A percentile compares a stretch with the other conserved stretches of the same genome.
phyloP scores from a whole-genome alignment of 495 filamentous ascomycete species.

The Geoglossum glabrum region DNA sequence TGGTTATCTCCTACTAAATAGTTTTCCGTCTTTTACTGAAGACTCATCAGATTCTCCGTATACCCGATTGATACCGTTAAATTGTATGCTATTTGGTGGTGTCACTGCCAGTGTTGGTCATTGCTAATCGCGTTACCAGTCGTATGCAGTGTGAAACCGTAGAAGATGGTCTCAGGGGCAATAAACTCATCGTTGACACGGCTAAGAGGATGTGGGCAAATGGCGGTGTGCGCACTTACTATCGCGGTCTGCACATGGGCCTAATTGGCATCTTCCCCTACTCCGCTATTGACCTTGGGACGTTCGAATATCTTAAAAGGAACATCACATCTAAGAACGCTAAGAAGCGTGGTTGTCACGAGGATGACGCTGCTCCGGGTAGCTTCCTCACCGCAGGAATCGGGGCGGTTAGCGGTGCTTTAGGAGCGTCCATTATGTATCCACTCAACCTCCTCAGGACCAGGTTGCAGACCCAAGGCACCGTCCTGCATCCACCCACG shows the following conservation, averaged over 20 bases:
- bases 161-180: slow-evolving; percentile 63
- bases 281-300: slow-evolving; percentile 86
- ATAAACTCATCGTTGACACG: slow-evolving; percentile 62
- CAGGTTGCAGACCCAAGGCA: slow-evolving; percentile 85
- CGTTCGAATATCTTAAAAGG: slow-evolving; percentile 81
- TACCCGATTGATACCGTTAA: slow-evolving; percentile 96
- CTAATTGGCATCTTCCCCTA: slow-evolving; percentile 95
- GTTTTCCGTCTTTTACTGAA: neutral
- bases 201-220: slow-evolving; percentile 65
- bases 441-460: slow-evolving; percentile 90
- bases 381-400: slow-evolving; percentile 66
- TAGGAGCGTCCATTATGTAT: slow-evolving; percentile 86
- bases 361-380: slow-evolving; percentile 58
- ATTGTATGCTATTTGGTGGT: slow-evolving; percentile 36
- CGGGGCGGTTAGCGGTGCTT: slow-evolving; percentile 75
- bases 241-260: slow-evolving; percentile 82
- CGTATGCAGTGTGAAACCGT: slow-evolving; percentile 92
- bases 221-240: slow-evolving; percentile 56
- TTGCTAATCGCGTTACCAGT: slow-evolving; percentile 18
- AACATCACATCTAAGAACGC: slow-evolving; percentile 49
- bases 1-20: slow-evolving; percentile 16
- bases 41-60: slow-evolving; percentile 46
- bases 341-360: slow-evolving; percentile 44
- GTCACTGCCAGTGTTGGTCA: neutral
- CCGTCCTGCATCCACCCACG: slow-evolving; percentile 69